phyloP scores from a whole-genome alignment of 495 filamentous ascomycete genomes.

The Viridothelium virens region DNA sequence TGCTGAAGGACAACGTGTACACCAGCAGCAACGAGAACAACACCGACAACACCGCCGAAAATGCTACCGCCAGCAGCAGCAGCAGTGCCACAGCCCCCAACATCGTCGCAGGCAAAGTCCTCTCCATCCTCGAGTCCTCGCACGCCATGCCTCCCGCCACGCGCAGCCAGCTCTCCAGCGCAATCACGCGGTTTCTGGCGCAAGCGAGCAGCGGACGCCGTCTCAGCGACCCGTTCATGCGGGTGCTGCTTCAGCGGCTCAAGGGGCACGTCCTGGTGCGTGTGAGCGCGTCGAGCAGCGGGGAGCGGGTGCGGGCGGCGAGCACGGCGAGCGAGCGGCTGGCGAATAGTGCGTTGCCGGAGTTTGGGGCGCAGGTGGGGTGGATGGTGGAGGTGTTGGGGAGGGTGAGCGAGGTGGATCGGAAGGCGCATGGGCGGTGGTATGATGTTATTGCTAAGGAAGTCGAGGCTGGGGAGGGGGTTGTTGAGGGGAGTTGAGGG shows the following conservation, averaged over 20 bases:
- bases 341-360: slow-evolving; percentile 69
- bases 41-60: slow-evolving; percentile 41
- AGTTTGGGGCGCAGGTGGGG: slow-evolving; percentile 81
- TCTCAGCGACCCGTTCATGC: slow-evolving; percentile 70
- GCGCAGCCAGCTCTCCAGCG: slow-evolving; percentile 46
- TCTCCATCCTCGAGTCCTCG: slow-evolving; percentile 65
- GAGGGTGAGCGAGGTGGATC: slow-evolving; percentile 69
- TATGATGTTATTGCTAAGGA: slow-evolving; percentile 60
- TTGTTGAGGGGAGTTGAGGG: not conserved
- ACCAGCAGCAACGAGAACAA: not conserved
- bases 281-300: slow-evolving; percentile 65
- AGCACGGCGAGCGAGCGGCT: slow-evolving; percentile 77
- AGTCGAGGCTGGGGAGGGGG: slow-evolving; percentile 23
- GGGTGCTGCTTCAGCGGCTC: slow-evolving; percentile 68
- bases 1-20: slow-evolving; percentile 30
- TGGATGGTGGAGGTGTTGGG: slow-evolving; percentile 71
- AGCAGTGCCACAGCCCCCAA: slow-evolving; percentile 45
- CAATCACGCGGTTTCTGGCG: slow-evolving; percentile 50
- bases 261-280: slow-evolving; percentile 67
- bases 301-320: slow-evolving; percentile 71
- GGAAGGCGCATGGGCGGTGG: slow-evolving; percentile 66
- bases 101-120: slow-evolving; percentile 36
- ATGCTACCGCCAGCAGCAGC: slow-evolving; percentile 37
- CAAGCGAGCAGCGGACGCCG: slow-evolving; percentile 34
- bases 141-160: slow-evolving; percentile 69